Evolutionary conservation across 2,329 filamentous ascomycete genomes (phyloP), one percentile per base, ranked within the genome.

Genomic region (Leptographium lundbergii): DNA sequence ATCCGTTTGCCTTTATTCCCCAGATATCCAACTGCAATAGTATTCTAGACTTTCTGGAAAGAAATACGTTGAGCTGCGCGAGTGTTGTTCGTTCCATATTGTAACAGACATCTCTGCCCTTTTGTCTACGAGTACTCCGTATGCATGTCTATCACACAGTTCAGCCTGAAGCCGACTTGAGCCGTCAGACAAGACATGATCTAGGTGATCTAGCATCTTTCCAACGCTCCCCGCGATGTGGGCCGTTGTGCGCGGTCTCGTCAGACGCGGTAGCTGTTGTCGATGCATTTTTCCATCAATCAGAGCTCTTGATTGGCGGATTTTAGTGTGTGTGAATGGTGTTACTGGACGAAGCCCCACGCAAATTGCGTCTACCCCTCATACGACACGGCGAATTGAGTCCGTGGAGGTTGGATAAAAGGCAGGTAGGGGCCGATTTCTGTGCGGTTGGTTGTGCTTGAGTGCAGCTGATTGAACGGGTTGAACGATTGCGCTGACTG

Each of bases 251-350:
- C 32, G 9, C 32, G 27, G 32, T 34, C 32, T 34, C 32, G 32
- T 34, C 32, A 34, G 32, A 34, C 32, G 32, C 32, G 14, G 39
- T 42, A 17, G 39, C 13, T 42, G 11, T 42, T 6, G 22, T 29
- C 22, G 6, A 27, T 14, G 45, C 29, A 66, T 69, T 69, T 65
- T 64, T 69, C 68, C 68, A 66, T 66, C 67, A 69, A 69, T 69
- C 63, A 67, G n/a, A 62, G 50, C 52, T 27, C 51, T 51, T n/a
- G 19, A n/a, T 45, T 45, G 19, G 42, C 19, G 19, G 42, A 45
- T 45, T 45, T 42, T 45, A n/a, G 42, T 45, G 39, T 19, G 13
- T 45, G 42, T 45, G 13, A 9, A n/a, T 14, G 42, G 17, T 45
- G 42, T 45, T n/a, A 45, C 42, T 45, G 42, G 19, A 45, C 19